Evolutionary conservation across 768 basidiomycete species (phyloP).

Genomic region (Boletus rubroflammeus): DNA sequence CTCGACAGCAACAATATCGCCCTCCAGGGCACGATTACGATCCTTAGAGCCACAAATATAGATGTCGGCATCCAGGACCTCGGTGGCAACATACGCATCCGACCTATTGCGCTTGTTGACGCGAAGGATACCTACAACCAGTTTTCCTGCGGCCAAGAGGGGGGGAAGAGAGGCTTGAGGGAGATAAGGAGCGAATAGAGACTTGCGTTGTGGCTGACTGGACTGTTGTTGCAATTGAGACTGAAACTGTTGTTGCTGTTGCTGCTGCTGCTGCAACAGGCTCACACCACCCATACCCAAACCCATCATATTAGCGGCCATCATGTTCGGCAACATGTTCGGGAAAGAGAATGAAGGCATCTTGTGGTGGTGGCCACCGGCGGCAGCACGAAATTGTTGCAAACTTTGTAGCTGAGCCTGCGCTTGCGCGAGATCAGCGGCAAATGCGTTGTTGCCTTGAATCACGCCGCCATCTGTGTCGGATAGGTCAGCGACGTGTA

Average conservation of each 20-base stretch:
- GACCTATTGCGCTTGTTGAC: constrained; percentile 99
- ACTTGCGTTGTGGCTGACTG: constrained; percentile 92
- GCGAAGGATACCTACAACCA: constrained; percentile 94
- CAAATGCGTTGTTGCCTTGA: constrained; percentile 59
- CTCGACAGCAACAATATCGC: constrained; percentile 97
- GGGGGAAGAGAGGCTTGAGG: constrained; percentile 97
- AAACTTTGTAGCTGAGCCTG: constrained; percentile 95
- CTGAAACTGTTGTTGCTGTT: constrained; percentile 72
- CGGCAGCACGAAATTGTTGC: constrained; percentile 94
- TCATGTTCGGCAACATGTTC: constrained; percentile 96
- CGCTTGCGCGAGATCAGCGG: constrained; percentile 90
- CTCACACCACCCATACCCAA: constrained; percentile 78
- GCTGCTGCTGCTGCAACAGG: constrained; percentile 88
- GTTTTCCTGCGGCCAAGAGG: constrained; percentile 91
- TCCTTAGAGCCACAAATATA: constrained; percentile 99
- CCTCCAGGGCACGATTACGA: constrained; percentile 95
- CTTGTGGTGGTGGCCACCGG: constrained; percentile 92
- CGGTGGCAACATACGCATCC: constrained; percentile 97
- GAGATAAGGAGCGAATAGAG: constrained; percentile 96
- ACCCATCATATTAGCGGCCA: constrained; percentile 97
- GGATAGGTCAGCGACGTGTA: constrained; percentile 8
- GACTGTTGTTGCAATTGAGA: constrained; percentile 93
- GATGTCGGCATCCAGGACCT: constrained; percentile 97
- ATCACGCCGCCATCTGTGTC: constrained; percentile 67
- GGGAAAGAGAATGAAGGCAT: constrained; percentile 98